Evolutionary conservation across 805 yeast genomes (phyloP).

Genomic region (Spencermartinsiella europaea): DNA sequence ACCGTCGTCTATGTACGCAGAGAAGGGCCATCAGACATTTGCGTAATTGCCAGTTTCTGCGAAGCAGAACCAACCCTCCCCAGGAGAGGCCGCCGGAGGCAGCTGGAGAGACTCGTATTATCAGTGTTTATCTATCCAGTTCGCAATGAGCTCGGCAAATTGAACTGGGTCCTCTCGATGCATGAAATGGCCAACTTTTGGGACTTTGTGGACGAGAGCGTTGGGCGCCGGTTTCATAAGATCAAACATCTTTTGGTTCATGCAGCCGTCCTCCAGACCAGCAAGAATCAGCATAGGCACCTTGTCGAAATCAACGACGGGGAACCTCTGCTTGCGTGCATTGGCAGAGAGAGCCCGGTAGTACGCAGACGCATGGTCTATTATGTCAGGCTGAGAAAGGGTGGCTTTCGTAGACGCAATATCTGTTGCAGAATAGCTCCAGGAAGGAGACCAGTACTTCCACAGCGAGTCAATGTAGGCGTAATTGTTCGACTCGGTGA

Average conservation of each 20-base stretch:
- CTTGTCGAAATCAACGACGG: constrained; percentile 16
- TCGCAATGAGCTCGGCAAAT: constrained; percentile 14
- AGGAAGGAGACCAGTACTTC: constrained; percentile 27
- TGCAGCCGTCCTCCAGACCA: constrained; percentile 24
- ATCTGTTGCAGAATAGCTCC: constrained; percentile 17
- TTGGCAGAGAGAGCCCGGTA: constrained; percentile 17
- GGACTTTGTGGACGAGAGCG: constrained; percentile 16
- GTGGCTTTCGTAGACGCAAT: constrained; percentile 17
- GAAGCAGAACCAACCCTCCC: too few relatives aligned
- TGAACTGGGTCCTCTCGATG: constrained; percentile 25
- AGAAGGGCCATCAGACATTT: too few relatives aligned
- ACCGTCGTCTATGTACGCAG: too few relatives aligned
- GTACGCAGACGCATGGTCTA: constrained; percentile 25
- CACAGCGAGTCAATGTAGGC: constrained; percentile 22
- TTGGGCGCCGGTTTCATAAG: constrained; percentile 10
- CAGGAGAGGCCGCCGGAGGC: too few relatives aligned
- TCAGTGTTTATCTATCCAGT: constrained; percentile 10
- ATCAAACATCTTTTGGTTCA: constrained; percentile 18
- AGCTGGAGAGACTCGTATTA: too few relatives aligned
- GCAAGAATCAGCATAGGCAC: constrained; percentile 20
- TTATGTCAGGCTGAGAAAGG: constrained; percentile 22
- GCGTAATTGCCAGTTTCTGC: too few relatives aligned
- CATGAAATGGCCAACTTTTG: constrained; percentile 26
- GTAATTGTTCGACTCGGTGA: constrained; percentile 5
- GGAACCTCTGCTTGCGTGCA: constrained; percentile 1